A percentile compares a stretch with the other conserved stretches of the same genome.
These are phyloP conservation scores for Taphrina communis DNA, from an alignment of 1,139 yeast species.

Conservation along the genomic window DNA sequence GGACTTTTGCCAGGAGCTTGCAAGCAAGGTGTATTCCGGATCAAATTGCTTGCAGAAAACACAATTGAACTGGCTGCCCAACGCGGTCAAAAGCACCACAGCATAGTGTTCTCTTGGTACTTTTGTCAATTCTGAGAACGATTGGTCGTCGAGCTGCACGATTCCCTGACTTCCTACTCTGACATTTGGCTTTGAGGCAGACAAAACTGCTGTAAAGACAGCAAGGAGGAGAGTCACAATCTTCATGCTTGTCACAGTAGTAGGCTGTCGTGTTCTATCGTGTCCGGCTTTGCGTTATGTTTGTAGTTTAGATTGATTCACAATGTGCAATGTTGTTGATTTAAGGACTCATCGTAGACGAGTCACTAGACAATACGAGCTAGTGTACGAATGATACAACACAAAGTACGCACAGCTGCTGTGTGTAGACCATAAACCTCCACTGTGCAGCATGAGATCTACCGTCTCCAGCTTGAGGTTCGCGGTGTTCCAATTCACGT, in stretches of 20 bases:
- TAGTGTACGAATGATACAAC: no score
- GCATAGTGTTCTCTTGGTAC: slow-evolving; percentile 76
- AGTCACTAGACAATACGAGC: no score
- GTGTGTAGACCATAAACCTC: no score
- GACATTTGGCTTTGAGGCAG: not conserved
- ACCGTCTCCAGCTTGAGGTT: no score
- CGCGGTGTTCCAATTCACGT: no score
- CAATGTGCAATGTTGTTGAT: no score
- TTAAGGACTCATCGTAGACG: no score
- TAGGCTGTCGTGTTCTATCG: not conserved
- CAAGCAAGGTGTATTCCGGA: slow-evolving; percentile 68
- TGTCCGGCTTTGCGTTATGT: not conserved
- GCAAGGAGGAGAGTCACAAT: not conserved
- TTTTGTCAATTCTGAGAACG: slow-evolving; percentile 63
- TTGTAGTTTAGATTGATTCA: not conserved
- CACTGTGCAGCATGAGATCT: no score
- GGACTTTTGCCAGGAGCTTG: slow-evolving; percentile 63
- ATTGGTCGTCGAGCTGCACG: slow-evolving; percentile 64
- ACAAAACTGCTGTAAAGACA: not conserved
- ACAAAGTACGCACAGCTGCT: no score
- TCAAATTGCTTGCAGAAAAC: slow-evolving; percentile 66
- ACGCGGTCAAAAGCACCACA: slow-evolving; percentile 73
- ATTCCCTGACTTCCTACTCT: slow-evolving; percentile 49
- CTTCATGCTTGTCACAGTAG: not conserved
- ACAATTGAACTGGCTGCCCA: slow-evolving; percentile 75